Base-by-base conservation (phyloP, 352 stramenopile genomes). In the Peronospora destructor region DNA sequence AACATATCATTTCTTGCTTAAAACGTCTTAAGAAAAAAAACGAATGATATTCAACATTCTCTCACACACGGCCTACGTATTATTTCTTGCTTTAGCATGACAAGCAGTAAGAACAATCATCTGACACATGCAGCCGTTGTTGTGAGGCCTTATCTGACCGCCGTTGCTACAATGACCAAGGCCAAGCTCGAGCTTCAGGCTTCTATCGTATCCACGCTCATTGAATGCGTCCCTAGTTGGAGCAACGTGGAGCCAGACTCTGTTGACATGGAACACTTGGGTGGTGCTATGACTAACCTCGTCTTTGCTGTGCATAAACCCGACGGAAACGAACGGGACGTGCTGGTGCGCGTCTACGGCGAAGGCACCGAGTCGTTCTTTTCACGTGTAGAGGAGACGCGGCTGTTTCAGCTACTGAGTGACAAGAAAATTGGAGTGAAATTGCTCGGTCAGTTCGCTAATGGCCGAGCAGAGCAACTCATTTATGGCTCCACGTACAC, bases 231-330 rank as follows among this genome's bases (percentile, higher is more conserved):
- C 45, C 70, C 71, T n/a, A 69, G 65, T 17, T 90, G 79, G 79
- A 42, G 14, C 17, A 53, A 75, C 54, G 71, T 83, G 43, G 56
- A 69, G 16, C 61, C 71, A 9, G 62, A 84, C 46, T 64, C 73
- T 46, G 67, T 90, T 16, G 67, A 83, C 56, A 64, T 90, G 37
- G 60, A 82, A 35, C 70, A 85, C 49, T 23, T 90, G 23, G 74
- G 79, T 52, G 82, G 82, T 47, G 82, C 82, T 14, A 91, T 91
- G 82, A 91, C 82, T 13, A 92, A 92, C 57, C 63, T 92, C 55
- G 89, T 92, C 62, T 89, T 92, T 53, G 65, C 70, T 9, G 76
- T 87, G 29, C 80, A 79, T 51, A 92, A 88, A 45, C 64, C 73
- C 10, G 56, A 64, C 12, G 75, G 76, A 34, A 61, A 87, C 36